Conservation (phyloP, 2,329 filamentous ascomycete genomes). For the Alternaria metachromatica region DNA sequence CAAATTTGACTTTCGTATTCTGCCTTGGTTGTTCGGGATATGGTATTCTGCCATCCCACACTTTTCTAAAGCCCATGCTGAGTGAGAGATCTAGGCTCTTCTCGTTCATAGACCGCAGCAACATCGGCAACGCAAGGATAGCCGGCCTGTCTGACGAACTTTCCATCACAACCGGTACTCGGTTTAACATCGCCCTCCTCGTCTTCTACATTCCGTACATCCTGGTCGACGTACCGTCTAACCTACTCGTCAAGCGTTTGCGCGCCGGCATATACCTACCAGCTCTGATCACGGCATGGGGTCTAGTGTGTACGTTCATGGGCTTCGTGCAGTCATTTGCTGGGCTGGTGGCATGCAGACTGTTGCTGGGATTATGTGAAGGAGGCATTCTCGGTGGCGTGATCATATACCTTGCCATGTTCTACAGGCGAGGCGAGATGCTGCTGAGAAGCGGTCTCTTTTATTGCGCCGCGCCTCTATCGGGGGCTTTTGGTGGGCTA, state of each 20-base stretch:
- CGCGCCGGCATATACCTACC: constrained; percentile 52
- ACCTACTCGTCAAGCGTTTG: constrained; percentile 51
- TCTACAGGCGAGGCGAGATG: constrained; percentile 51
- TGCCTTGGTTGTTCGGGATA: constrained; percentile 56
- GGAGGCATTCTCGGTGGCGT: constrained; percentile 52
- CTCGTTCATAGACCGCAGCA: constrained; percentile 56
- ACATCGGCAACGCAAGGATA: constrained; percentile 54
- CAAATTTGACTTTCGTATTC: constrained; percentile 53
- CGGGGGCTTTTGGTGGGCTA: constrained; percentile 52
- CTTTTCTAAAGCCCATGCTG: neutral
- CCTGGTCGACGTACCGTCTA: constrained; percentile 51
- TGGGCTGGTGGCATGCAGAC: constrained; percentile 50
- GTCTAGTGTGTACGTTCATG: constrained; percentile 49
- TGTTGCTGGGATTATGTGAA: constrained; percentile 53
- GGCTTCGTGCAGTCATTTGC: constrained; percentile 52
- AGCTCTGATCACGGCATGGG: constrained; percentile 49
- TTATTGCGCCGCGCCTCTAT: constrained; percentile 48
- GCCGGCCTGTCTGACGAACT: constrained; percentile 52
- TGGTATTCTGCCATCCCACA: constrained; percentile 32
- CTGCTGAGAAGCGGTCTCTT: constrained; percentile 51
- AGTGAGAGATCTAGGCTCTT: constrained; percentile 36
- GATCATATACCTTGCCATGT: constrained; percentile 53
- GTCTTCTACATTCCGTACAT: constrained; percentile 57
- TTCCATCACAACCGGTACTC: constrained; percentile 46
- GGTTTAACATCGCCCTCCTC: constrained; percentile 52